A percentile compares a stretch with the other conserved stretches of the same genome.
These are phyloP conservation scores for Spatholobus suberectus DNA, from an alignment of 306 rosid genomes.

Conservation along the genomic window DNA sequence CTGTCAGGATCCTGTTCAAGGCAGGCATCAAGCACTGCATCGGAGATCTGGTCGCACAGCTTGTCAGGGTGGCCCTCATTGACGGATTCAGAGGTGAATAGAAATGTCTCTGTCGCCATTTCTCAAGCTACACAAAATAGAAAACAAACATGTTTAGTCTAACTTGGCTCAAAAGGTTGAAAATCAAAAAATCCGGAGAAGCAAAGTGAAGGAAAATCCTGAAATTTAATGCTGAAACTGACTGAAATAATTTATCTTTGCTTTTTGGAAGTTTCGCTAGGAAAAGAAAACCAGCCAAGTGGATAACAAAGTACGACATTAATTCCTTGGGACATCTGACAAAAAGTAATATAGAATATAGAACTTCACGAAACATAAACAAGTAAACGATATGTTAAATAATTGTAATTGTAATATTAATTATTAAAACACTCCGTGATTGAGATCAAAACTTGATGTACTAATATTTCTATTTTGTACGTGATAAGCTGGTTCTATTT, in stretches of 20 bases:
- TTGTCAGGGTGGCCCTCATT: constrained; percentile 67
- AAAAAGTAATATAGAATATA: neutral
- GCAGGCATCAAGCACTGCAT: constrained; percentile 31
- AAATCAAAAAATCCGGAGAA: neutral
- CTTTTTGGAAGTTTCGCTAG: neutral
- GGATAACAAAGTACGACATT: neutral
- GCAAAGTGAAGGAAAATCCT: neutral
- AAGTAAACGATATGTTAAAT: neutral
- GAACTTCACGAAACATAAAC: neutral
- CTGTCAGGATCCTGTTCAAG: constrained; percentile 29
- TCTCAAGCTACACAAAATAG: neutral
- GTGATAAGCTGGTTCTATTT: neutral
- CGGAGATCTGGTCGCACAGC: constrained; percentile 45
- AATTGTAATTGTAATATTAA: neutral
- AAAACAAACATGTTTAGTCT: neutral
- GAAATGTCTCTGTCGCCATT: constrained; percentile 18
- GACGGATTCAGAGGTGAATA: constrained; percentile 58
- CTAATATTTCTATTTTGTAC: neutral
- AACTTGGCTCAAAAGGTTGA: neutral
- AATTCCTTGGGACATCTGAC: neutral
- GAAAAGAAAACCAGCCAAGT: neutral
- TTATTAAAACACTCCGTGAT: neutral
- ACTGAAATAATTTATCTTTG: neutral
- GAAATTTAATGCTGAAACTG: neutral
- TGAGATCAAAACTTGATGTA: neutral